phyloP scores from a whole-genome alignment of 2,329 filamentous ascomycete genomes.

The Colletotrichum phormii region DNA sequence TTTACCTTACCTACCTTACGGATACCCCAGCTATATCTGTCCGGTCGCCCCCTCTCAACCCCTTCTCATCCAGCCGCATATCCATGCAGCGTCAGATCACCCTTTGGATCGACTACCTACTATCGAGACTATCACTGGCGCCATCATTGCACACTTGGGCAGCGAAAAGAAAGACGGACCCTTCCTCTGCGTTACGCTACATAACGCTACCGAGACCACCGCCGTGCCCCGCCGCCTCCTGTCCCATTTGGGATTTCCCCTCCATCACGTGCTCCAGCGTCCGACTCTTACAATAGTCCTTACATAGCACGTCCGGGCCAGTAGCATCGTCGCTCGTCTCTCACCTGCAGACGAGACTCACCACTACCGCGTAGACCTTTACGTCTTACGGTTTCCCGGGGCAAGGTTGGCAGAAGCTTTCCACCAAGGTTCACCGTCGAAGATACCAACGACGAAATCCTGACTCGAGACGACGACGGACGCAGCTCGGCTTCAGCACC shows the following conservation, averaged over 20 bases:
- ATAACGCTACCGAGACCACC: conserved; percentile 6
- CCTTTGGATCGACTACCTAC: neutral
- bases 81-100: conserved; percentile 3
- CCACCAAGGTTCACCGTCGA: neutral
- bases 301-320: neutral
- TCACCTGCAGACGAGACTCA: neutral
- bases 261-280: conserved; percentile 7
- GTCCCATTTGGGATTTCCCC: neutral
- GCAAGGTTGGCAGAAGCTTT: neutral
- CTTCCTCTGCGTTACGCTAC: neutral
- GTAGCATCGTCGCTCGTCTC: neutral
- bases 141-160: neutral
- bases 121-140: conserved; percentile 14
- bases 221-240: conserved; percentile 12
- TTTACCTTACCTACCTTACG: neutral
- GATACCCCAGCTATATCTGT: neutral
- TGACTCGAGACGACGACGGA: conserved; percentile 24
- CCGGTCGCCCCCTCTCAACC: neutral
- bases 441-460: neutral
- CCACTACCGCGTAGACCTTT: neutral
- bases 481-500: conserved; percentile 20
- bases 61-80: conserved; percentile 8
- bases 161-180: neutral
- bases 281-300: neutral
- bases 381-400: neutral